Percentiles rank a stretch among this genome's conserved stretches.
Evolutionary conservation across 345 rosid genomes (phyloP).

Genomic region (Physaria fendleri): DNA sequence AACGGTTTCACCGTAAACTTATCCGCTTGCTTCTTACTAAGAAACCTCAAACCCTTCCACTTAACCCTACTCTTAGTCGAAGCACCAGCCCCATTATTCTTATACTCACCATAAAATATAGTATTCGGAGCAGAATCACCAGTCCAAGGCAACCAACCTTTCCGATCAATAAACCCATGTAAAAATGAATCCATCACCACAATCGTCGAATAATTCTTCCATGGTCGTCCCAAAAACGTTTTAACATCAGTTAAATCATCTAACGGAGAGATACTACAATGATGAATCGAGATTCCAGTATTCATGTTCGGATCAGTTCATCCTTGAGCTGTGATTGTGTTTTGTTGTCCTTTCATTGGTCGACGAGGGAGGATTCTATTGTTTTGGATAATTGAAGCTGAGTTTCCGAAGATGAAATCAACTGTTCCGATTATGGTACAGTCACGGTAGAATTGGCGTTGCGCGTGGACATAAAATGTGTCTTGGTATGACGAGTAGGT

Average conservation of each 20-base stretch:
- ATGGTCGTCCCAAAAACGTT: slow-evolving; percentile 62
- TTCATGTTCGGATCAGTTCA: slow-evolving; percentile 65
- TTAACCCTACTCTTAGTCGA: slow-evolving; percentile 50
- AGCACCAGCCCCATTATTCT: slow-evolving; percentile 49
- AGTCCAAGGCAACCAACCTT: slow-evolving; percentile 69
- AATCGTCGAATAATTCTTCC: slow-evolving; percentile 67
- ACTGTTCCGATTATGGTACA: slow-evolving; percentile 64
- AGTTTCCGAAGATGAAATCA: slow-evolving; percentile 84
- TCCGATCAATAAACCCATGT: slow-evolving; percentile 43
- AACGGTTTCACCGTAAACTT: slow-evolving; percentile 50
- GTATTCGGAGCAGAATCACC: slow-evolving; percentile 61
- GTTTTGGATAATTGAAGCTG: slow-evolving; percentile 63
- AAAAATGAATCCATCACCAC: slow-evolving; percentile 41
- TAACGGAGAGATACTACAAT: slow-evolving; percentile 43
- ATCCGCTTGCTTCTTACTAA: slow-evolving; percentile 35
- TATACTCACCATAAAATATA: slow-evolving; percentile 55
- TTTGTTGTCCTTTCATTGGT: slow-evolving; percentile 56
- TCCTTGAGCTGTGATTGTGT: slow-evolving; percentile 75
- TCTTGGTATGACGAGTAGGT: slow-evolving; percentile 82
- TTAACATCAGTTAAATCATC: slow-evolving; percentile 40
- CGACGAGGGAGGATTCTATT: slow-evolving; percentile 52
- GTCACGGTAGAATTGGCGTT: slow-evolving; percentile 74
- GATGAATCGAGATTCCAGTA: slow-evolving; percentile 76
- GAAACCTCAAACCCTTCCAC: slow-evolving; percentile 59
- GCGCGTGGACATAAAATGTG: slow-evolving; percentile 63